Conservation (phyloP, 495 filamentous ascomycete species). For the Annulohypoxylon nitens region DNA sequence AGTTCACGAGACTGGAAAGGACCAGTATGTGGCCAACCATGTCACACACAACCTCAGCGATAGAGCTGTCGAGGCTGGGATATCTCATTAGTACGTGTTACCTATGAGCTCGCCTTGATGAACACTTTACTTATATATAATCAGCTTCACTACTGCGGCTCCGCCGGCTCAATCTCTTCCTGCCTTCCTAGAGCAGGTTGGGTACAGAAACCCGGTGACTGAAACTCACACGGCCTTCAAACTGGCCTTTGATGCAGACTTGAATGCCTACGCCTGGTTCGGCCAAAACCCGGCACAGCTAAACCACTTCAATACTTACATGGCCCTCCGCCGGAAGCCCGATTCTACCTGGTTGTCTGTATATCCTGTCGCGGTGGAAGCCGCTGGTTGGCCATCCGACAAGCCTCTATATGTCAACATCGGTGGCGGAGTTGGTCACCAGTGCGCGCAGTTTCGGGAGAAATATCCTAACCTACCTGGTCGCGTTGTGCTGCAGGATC, state of each 20-base stretch:
- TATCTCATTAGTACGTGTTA: neutral
- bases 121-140: neutral
- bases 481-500: constrained; percentile 50
- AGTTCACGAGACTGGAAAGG: neutral
- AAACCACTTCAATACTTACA: constrained; percentile 52
- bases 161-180: neutral
- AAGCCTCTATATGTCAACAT: constrained; percentile 34
- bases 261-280: constrained; percentile 51
- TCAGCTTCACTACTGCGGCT: neutral
- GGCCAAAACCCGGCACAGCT: constrained; percentile 38
- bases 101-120: neutral
- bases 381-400: constrained; percentile 6
- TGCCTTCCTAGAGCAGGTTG: neutral
- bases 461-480: constrained; percentile 57
- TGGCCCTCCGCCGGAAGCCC: constrained; percentile 42
- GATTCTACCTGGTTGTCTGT: constrained; percentile 30
- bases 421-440: constrained; percentile 58
- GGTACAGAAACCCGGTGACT: neutral
- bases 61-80: neutral
- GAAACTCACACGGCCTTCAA: constrained; percentile 49
- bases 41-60: neutral
- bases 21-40: neutral
- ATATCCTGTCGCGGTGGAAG: constrained; percentile 36
- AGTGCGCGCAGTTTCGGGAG: constrained; percentile 55
- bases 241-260: constrained; percentile 47